Percentiles rank a stretch among this genome's conserved stretches.
Conservation (phyloP, 495 filamentous ascomycete species). For the Pseudoneurospora amorphoporcata region DNA sequence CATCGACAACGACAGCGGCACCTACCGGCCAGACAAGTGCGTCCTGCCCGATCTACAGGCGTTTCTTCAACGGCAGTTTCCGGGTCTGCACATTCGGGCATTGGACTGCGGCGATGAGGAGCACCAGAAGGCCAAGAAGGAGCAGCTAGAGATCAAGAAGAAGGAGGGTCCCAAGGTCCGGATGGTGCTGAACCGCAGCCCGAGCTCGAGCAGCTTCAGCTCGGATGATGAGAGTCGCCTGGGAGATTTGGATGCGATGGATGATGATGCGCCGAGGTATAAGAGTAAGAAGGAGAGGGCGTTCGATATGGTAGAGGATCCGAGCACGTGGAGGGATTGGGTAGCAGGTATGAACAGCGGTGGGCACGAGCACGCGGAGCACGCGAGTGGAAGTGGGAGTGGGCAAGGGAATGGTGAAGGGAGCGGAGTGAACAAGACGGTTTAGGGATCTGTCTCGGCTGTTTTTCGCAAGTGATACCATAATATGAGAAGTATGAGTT, state of each 20-base stretch:
- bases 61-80: conserved; percentile 62
- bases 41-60: conserved; percentile 56
- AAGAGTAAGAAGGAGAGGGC: conserved; percentile 35
- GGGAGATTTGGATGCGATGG: conserved; percentile 35
- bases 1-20: conserved; percentile 93
- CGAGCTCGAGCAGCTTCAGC: conserved; percentile 45
- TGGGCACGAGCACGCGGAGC: background rate
- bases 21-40: conserved; percentile 74
- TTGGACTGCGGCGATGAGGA: conserved; percentile 63
- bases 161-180: conserved; percentile 48
- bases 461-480: background rate
- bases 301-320: conserved; percentile 33
- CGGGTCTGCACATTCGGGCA: conserved; percentile 58
- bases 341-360: background rate
- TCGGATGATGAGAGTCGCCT: conserved; percentile 69
- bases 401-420: background rate
- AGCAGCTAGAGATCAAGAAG: conserved; percentile 44
- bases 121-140: conserved; percentile 44
- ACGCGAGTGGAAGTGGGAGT: background rate
- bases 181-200: conserved; percentile 55
- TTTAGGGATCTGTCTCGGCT: background rate
- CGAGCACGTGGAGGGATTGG: conserved; percentile 21
- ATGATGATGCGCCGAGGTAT: conserved; percentile 14
- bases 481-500: background rate
- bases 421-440: background rate